Conservation (phyloP, 2,329 filamentous ascomycete genomes). For the Alternaria angustiovoidea region DNA sequence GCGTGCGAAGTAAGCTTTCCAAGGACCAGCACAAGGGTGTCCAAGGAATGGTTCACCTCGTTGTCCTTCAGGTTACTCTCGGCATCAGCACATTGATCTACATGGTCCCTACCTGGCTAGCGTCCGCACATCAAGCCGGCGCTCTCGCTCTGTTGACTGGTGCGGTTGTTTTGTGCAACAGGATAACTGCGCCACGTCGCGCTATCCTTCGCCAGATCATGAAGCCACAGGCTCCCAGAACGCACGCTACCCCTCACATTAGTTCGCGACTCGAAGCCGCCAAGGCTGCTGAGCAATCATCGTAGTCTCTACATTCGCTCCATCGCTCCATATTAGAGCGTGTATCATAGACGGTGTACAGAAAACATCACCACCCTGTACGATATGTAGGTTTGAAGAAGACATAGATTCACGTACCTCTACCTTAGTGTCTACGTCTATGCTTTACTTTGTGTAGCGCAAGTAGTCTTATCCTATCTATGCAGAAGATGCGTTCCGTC, state of each 20-base stretch:
- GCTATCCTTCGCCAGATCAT: constrained; percentile 42
- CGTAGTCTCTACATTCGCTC: constrained; percentile 12
- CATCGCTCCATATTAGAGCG: not conserved
- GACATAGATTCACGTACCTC: not conserved
- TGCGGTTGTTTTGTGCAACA: constrained; percentile 77
- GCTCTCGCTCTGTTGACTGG: constrained; percentile 85
- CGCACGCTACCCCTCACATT: constrained; percentile 28
- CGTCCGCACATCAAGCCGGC: constrained; percentile 91
- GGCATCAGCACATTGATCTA: constrained; percentile 93
- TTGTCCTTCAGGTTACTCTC: constrained; percentile 79
- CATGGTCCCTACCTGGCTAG: constrained; percentile 87
- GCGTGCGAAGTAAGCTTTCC: constrained; percentile 67
- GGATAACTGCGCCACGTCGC: constrained; percentile 45
- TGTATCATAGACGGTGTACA: constrained; percentile 9
- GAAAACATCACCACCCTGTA: constrained; percentile 6
- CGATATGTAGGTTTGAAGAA: constrained; percentile 11
- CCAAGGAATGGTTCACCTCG: constrained; percentile 82
- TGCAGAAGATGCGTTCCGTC: constrained; percentile 1
- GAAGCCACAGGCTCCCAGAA: constrained; percentile 30
- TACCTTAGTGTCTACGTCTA: not conserved
- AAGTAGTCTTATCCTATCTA: not conserved
- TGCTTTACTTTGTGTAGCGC: no score
- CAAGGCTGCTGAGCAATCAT: constrained; percentile 24
- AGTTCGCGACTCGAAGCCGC: constrained; percentile 30
- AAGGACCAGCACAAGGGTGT: constrained; percentile 74